phyloP scores from a whole-genome alignment of 1,284 basidiomycete species.

The Trichosporon asahii region DNA sequence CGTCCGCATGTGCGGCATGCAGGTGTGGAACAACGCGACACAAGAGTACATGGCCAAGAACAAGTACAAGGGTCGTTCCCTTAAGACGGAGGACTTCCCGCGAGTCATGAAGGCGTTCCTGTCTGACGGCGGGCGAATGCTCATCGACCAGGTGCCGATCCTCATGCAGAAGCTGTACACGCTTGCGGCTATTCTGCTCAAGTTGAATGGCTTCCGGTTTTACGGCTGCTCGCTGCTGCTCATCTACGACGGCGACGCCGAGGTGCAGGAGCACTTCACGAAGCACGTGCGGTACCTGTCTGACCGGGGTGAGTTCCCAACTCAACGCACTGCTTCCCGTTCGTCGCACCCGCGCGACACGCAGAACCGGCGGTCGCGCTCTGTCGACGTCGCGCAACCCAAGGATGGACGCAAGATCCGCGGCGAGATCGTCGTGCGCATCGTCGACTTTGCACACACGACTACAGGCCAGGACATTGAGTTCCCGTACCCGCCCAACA shows the following conservation, averaged over 20 bases:
- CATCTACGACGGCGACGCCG: conserved; percentile 93
- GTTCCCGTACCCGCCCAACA: conserved; percentile 50
- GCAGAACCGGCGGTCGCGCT: conserved; percentile 18
- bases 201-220: conserved; percentile 88
- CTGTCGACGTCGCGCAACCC: conserved; percentile 15
- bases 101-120: conserved; percentile 79
- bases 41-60: conserved; percentile 87
- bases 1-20: conserved; percentile 96
- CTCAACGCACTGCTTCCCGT: not conserved
- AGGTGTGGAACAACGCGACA: conserved; percentile 85
- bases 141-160: conserved; percentile 87
- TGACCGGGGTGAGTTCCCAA: not conserved
- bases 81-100: conserved; percentile 80
- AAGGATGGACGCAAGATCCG: conserved; percentile 54
- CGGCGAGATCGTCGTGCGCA: conserved; percentile 89
- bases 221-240: conserved; percentile 96
- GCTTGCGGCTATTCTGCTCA: conserved; percentile 84
- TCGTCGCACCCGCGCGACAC: not conserved
- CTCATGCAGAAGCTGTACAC: conserved; percentile 88
- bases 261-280: conserved; percentile 64
- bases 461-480: conserved; percentile 92
- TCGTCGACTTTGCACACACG: conserved; percentile 98
- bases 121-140: conserved; percentile 73
- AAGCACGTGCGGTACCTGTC: conserved; percentile 17
- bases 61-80: conserved; percentile 92